Conservation (phyloP, 331 rosid genomes). For the Ulmus americana region DNA sequence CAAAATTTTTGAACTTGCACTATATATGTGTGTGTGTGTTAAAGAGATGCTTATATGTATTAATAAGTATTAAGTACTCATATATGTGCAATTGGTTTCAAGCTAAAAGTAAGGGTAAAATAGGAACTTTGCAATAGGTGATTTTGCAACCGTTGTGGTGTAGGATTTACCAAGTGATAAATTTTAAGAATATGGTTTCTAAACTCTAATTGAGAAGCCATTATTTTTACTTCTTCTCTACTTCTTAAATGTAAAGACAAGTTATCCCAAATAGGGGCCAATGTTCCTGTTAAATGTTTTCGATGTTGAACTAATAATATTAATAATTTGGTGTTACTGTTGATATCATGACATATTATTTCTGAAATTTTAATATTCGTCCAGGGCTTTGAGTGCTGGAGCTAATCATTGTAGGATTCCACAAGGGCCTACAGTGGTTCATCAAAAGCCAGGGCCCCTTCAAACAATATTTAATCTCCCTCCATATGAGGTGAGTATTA, state of each 20-base stretch:
- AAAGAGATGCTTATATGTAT: not conserved
- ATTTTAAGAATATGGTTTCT: not conserved
- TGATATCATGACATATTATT: not conserved
- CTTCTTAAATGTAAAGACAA: too few relatives aligned
- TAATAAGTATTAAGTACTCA: not conserved
- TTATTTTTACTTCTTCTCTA: too few relatives aligned
- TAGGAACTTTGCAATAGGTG: too few relatives aligned
- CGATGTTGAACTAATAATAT: not conserved
- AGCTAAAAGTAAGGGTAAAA: too few relatives aligned
- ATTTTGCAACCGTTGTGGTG: too few relatives aligned
- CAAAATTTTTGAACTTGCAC: not conserved
- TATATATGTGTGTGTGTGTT: not conserved
- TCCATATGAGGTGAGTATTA: conserved; percentile 68
- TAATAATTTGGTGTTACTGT: conserved; percentile 7
- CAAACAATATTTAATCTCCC: conserved; percentile 79
- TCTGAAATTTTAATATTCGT: conserved; percentile 12
- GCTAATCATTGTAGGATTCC: conserved; percentile 49
- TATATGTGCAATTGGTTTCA: not conserved
- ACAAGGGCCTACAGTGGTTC: conserved; percentile 78
- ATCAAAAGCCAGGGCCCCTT: conserved; percentile 96
- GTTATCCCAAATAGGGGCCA: too few relatives aligned
- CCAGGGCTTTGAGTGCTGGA: conserved; percentile 58
- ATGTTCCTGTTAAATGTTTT: not conserved
- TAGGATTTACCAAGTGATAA: too few relatives aligned
- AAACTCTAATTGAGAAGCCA: too few relatives aligned